These are phyloP conservation scores for Penicillium capsulatum DNA, from an alignment of 2,329 filamentous ascomycete species.

Conservation along the genomic window DNA sequence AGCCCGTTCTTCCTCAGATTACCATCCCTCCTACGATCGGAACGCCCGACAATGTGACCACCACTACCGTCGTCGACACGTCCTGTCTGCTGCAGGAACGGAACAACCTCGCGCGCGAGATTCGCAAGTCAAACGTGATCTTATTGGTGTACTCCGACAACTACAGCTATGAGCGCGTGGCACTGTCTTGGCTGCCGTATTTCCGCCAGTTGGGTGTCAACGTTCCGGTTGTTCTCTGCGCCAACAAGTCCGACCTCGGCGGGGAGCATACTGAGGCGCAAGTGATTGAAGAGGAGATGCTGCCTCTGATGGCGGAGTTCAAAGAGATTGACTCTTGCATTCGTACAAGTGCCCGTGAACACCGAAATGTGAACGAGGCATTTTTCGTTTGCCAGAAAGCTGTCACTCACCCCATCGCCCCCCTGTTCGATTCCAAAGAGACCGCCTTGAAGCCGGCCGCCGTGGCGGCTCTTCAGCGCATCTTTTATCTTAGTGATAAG, in stretches of 20 bases:
- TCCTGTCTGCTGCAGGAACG: conserved; percentile 92
- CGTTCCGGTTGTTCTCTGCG: conserved; percentile 91
- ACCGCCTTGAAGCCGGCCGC: conserved; percentile 81
- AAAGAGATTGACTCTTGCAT: conserved; percentile 99
- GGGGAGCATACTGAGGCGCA: conserved; percentile 72
- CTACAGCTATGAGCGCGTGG: conserved; percentile 97
- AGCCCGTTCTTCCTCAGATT: conserved; percentile 87
- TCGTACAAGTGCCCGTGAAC: conserved; percentile 83
- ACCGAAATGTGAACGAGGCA: conserved; percentile 90
- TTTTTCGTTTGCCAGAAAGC: conserved; percentile 99
- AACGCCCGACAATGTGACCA: conserved; percentile 94
- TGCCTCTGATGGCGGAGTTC: conserved; percentile 97
- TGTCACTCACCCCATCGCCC: conserved; percentile 93
- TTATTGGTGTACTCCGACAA: conserved; percentile 96
- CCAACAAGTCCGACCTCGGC: conserved; percentile 92
- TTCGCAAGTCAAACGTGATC: conserved; percentile 95
- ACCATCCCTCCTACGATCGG: conserved; percentile 90
- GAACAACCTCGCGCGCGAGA: conserved; percentile 83
- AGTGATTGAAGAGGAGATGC: conserved; percentile 93
- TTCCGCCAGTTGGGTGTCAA: conserved; percentile 98
- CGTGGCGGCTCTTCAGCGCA: conserved; percentile 75
- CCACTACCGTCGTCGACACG: conserved; percentile 88
- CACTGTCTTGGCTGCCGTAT: conserved; percentile 97
- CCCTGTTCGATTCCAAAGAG: conserved; percentile 95
- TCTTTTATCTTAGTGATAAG: conserved; percentile 95